Percentiles rank a stretch among this genome's conserved stretches.
Conservation (phyloP, 176 grass and related monocot species). For the Oryza officinalis region DNA sequence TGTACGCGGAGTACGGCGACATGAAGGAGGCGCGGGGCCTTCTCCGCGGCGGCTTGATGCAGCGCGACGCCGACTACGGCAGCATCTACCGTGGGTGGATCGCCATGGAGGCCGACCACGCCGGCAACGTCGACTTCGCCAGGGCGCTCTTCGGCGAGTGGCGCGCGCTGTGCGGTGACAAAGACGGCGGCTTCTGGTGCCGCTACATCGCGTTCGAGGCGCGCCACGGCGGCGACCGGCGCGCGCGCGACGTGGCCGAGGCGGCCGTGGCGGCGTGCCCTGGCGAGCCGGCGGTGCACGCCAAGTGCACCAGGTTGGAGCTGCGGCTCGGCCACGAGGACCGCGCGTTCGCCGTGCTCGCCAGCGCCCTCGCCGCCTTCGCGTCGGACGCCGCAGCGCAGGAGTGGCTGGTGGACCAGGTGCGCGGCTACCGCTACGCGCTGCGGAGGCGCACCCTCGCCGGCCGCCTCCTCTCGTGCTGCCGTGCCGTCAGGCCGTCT, state of each 20-base stretch:
- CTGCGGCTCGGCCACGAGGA: background rate
- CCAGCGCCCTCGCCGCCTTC: background rate
- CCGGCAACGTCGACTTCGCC: background rate
- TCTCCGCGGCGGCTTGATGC: background rate
- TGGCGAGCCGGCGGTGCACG: background rate
- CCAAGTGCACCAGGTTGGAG: background rate
- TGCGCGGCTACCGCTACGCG: background rate
- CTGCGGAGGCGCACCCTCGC: background rate
- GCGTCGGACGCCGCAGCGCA: no score
- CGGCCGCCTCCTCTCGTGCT: no score
- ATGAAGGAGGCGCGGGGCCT: background rate
- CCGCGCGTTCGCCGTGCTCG: background rate
- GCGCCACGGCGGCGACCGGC: background rate
- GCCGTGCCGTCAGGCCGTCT: no score
- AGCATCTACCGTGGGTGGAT: conserved; percentile 12
- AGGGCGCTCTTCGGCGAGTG: background rate
- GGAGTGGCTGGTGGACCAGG: background rate
- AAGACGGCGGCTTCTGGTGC: conserved; percentile 18
- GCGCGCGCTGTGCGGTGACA: background rate
- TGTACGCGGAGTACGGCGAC: background rate
- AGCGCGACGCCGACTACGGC: background rate
- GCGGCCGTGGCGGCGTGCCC: background rate
- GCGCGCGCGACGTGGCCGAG: background rate
- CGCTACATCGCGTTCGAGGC: conserved; percentile 10
- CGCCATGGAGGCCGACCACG: conserved; percentile 2